Evolutionary conservation across 495 filamentous ascomycete species (phyloP), one percentile per base, ranked within the genome.

Genomic region (Podospora pseudoanserina): DNA sequence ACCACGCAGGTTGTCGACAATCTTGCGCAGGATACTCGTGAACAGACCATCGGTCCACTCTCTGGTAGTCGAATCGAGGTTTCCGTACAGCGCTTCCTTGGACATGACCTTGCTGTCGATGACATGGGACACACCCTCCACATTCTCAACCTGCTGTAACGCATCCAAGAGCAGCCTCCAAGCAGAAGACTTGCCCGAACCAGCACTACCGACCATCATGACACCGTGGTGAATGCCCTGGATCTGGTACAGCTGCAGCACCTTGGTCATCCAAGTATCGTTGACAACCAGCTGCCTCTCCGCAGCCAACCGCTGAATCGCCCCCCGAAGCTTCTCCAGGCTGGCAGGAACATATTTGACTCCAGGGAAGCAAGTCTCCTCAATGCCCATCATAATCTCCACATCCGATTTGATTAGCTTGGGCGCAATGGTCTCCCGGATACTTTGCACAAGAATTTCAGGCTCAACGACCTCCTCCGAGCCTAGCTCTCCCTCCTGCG

Each of bases 61-160:
- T 72, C 95, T 86, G 4, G 95, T 99, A 13, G 95, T 99, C 59
- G 91, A 94, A 77, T 99, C 95, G 34, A 99, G 84, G 71, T 87
- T 97, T 75, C 95, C 95, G 74, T 98, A 99, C 4, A 99, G 84
- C 4, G 89, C 89, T 78, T 99, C 95, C 79, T 99, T 99, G 44
- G 94, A 96, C 96, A 99, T 99, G 75, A 99, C 96, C 80, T 99
- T 99, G 26, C 94, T 94, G 78, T 99, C 95, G 70, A 99, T 99
- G 71, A 98, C 91, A 73, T 99, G 96, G 72, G 88, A 96, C 39
- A 98, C 92, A 49, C 96, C 94, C 80, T 99, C 95, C 30, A 95
- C 85, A 20, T 89, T 89, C 77, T 99, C 94, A 30, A 95, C 89
- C 62, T 90, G 87, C 75, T 97, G 94, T 70, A 99, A 82, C 11